A percentile compares a stretch with the other conserved stretches of the same genome.
phyloP scores from a whole-genome alignment of 345 rosid species.

The Cardamine occulta region DNA sequence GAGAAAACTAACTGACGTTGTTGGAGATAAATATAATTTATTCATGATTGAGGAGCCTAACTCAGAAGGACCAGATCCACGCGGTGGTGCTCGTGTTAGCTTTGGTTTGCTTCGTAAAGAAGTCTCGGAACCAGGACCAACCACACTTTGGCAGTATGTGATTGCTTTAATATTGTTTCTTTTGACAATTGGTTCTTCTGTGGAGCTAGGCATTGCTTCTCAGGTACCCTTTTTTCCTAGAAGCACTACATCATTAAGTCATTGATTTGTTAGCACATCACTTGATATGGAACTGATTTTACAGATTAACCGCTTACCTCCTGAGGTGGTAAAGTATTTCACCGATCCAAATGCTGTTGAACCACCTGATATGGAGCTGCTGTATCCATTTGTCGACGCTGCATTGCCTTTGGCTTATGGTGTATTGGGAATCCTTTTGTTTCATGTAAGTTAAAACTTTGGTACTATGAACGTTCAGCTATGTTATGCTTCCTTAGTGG shows the following conservation, averaged over 20 bases:
- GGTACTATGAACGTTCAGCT: not conserved
- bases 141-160: slow-evolving; percentile 98
- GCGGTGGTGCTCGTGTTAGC: slow-evolving; percentile 96
- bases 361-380: slow-evolving; percentile 87
- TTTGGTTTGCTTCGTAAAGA: slow-evolving; percentile 92
- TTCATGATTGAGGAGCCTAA: slow-evolving; percentile 98
- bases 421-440: slow-evolving; percentile 80
- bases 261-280: slow-evolving; percentile 11
- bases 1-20: slow-evolving; percentile 61
- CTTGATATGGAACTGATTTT: not conserved
- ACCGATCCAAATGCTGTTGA: slow-evolving; percentile 89
- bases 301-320: slow-evolving; percentile 94
- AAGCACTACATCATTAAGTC: slow-evolving; percentile 4
- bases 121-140: slow-evolving; percentile 93
- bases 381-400: slow-evolving; percentile 87
- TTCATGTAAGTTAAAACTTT: slow-evolving; percentile 65
- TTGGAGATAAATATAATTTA: slow-evolving; percentile 77
- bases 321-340: slow-evolving; percentile 88
- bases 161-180: slow-evolving; percentile 82
- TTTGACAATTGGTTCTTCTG: slow-evolving; percentile 84
- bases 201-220: slow-evolving; percentile 93
- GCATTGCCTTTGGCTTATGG: slow-evolving; percentile 96
- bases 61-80: slow-evolving; percentile 89
- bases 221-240: slow-evolving; percentile 56
- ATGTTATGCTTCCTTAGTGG: slow-evolving; percentile 17